Evolutionary conservation across 2,329 filamentous ascomycete genomes (phyloP).

Genomic region (Beauveria scarabaeidicola): DNA sequence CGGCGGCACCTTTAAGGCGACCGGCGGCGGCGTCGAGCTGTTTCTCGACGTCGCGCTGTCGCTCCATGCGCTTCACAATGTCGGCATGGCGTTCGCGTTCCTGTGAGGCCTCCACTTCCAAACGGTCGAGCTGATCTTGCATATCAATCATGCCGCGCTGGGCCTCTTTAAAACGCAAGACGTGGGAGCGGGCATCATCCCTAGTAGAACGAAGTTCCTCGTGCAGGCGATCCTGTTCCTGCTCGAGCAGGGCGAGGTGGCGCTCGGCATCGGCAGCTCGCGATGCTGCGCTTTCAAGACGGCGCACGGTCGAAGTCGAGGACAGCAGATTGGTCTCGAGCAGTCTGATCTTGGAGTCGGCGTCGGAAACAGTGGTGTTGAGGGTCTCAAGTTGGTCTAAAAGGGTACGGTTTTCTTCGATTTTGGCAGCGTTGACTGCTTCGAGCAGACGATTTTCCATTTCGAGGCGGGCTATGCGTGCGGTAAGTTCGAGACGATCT

Average conservation of each 20-base stretch:
- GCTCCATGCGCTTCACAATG: slow-evolving; percentile 73
- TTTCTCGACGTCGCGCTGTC: slow-evolving; percentile 70
- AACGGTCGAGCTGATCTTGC: slow-evolving; percentile 79
- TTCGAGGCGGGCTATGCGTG: slow-evolving; percentile 69
- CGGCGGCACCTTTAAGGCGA: slow-evolving; percentile 72
- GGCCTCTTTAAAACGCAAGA: slow-evolving; percentile 77
- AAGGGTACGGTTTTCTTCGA: slow-evolving; percentile 74
- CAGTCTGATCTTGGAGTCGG: slow-evolving; percentile 69
- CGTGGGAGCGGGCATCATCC: slow-evolving; percentile 68
- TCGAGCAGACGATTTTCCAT: slow-evolving; percentile 65
- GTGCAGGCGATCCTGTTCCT: slow-evolving; percentile 69
- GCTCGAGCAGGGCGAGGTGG: slow-evolving; percentile 70
- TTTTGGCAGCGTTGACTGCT: slow-evolving; percentile 64
- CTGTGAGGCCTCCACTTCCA: slow-evolving; percentile 73
- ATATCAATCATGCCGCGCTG: slow-evolving; percentile 71
- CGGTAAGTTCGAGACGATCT: slow-evolving; percentile 65
- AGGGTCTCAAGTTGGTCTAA: slow-evolving; percentile 77
- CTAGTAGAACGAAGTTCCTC: slow-evolving; percentile 56
- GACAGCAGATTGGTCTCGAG: slow-evolving; percentile 69
- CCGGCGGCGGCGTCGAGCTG: slow-evolving; percentile 74
- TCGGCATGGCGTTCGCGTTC: slow-evolving; percentile 77
- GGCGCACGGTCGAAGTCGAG: slow-evolving; percentile 68
- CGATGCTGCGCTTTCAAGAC: slow-evolving; percentile 63
- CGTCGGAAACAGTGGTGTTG: slow-evolving; percentile 70
- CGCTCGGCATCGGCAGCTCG: slow-evolving; percentile 72